Base-by-base conservation (phyloP, 176 grass and related monocot species). In the Melocanna baccifera region DNA sequence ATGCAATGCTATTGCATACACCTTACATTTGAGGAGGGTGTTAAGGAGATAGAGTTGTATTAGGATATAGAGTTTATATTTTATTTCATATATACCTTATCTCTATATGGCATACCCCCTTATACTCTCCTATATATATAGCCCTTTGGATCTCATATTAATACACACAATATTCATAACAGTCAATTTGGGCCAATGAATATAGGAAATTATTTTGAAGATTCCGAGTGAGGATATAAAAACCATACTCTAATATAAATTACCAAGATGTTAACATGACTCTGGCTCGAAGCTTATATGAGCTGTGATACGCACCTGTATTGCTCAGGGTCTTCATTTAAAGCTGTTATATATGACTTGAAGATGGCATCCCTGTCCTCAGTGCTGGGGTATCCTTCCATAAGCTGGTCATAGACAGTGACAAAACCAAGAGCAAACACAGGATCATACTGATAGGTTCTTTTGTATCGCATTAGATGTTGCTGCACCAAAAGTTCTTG, bases 401-500 rank as follows among this genome's bases (percentile, higher is more conserved):
- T 96, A 22, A 99, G 93, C 81, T 96, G 91, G 26, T 99, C 97
- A 72, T 92, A 99, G 16, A 96, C 88, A 2, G 93, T 99, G 30
- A 99, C 93, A 78, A 99, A 96, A 47, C 97, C 93, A 92, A 96
- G 89, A 75, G 84, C 97, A 92, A 96, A 99, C 66, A 99, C 90
- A 68, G 91, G 69, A 85, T 99, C 97, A 74, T 96, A 99, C 55
- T 89, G 97, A 87, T 99, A 96, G 26, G 93, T 99, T 61, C 30
- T 99, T 93, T 96, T 99, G 91, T 94, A 99, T 87, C 97, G 85
- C 89, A 96, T 96, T 30, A 99, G 85, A 86, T 99, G 97, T 62
- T 99, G 93, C 62, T 99, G 93, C 69, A 96, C 93, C 79, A 99
- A 79, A 75, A 99, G 87, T 89, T 99, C 93, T 89, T 92, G 93